Evolutionary conservation across 208 protist genomes (phyloP), one percentile per base, ranked within the genome.

Genomic region (Leishmania guyanensis): DNA sequence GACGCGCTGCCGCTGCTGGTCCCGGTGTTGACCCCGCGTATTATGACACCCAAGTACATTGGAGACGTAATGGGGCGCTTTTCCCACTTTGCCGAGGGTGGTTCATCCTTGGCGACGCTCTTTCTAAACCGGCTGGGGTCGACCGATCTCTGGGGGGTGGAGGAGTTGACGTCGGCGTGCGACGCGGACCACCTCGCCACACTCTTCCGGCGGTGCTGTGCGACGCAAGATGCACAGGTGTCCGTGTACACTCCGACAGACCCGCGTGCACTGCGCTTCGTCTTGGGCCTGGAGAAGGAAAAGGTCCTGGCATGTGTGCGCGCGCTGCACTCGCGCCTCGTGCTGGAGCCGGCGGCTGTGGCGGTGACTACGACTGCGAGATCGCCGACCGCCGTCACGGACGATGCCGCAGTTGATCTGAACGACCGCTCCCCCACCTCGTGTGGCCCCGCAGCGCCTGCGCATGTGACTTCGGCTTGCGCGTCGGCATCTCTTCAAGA

Each of bases 171-270:
- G 36, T 79, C 88, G 10, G 87, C 89, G 39, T 90, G 89, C 68
- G 87, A 84, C 29, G 77, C 81, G 22, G 85, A 94, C 12, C 84
- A 92, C 60, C 80, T 94, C 22, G 84, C 75, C 39, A 87, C 86
- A 39, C 75, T 97, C 39, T 97, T 93, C 83, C 68, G 84, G 65
- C 68, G 82, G 71, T 94, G 91, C 82, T 95, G 92, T 72, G 88
- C 85, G 17, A 69, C 51, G 50, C 92, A 95, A 81, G 82, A 88
- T 46, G 74, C 89, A 26, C 58, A 78, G 17, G 91, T 93, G 43
- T 48, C 80, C 2, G 78, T 87, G 53, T 97, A 92, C 77, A 88
- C 91, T 9, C 94, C 94, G n/a, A 88, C 88, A 17, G 85, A 94
- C 77, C 86, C 87, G 39, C 69, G 83, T 9, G 91, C 91, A 8